Percentiles rank a stretch among this genome's conserved stretches.
Evolutionary conservation across 106 monocot genomes (phyloP).

Genomic region (Dioscorea zingiberensis): DNA sequence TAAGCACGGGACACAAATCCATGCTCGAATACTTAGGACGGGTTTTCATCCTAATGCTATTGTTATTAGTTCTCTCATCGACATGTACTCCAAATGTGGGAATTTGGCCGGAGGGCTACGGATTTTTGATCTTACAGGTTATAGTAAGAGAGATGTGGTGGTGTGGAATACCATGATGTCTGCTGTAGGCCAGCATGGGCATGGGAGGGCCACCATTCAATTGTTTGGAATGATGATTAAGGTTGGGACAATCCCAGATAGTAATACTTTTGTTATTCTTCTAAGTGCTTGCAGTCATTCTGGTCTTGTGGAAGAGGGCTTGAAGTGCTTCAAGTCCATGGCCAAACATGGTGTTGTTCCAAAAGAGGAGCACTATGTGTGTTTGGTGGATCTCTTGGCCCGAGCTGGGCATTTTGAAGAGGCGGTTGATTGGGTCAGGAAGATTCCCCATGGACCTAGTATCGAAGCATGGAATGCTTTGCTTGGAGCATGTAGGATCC

Average conservation of each 20-base stretch:
- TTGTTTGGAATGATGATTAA: constrained; percentile 54
- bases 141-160: constrained; percentile 33
- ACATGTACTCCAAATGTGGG: constrained; percentile 94
- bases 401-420: constrained; percentile 49
- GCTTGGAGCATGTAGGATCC: constrained; percentile 54
- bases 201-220: constrained; percentile 32
- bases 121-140: constrained; percentile 31
- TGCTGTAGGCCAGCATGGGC: constrained; percentile 60
- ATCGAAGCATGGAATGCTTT: constrained; percentile 44
- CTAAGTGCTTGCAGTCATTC: constrained; percentile 68
- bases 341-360: constrained; percentile 30
- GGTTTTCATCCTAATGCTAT: constrained; percentile 52
- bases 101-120: constrained; percentile 25
- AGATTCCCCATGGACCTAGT: constrained; percentile 27
- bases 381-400: constrained; percentile 67
- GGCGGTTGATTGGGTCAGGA: constrained; percentile 33
- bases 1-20: constrained; percentile 72
- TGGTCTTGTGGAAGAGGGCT: constrained; percentile 53
- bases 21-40: constrained; percentile 39
- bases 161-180: constrained; percentile 78
- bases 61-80: constrained; percentile 55
- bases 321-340: constrained; percentile 59
- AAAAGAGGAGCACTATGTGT: constrained; percentile 54
- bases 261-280: constrained; percentile 48
- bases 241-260: constrained; percentile 31